phyloP scores from a whole-genome alignment of 805 yeast species.

The Kurtzmaniella cleridarum region DNA sequence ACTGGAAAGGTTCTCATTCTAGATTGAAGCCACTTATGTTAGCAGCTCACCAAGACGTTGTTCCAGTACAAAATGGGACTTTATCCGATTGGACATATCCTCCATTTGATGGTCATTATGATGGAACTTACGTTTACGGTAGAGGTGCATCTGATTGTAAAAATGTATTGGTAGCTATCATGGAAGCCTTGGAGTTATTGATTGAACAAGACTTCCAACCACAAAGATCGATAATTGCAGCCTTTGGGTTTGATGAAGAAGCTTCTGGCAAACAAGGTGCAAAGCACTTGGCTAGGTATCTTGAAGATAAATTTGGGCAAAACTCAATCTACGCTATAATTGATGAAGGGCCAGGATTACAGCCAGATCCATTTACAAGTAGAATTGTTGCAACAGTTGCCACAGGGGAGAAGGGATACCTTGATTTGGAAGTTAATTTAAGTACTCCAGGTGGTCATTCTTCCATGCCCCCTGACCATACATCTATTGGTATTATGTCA shows the following conservation, averaged over 20 bases:
- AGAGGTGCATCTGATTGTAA: constrained; percentile 79
- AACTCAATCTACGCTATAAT: constrained; percentile 57
- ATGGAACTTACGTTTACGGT: constrained; percentile 65
- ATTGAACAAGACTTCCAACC: constrained; percentile 47
- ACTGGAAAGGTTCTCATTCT: constrained; percentile 53
- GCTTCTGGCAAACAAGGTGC: constrained; percentile 64
- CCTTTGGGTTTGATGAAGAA: constrained; percentile 82
- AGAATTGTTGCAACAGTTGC: constrained; percentile 51
- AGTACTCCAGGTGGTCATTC: constrained; percentile 75
- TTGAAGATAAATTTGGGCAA: constrained; percentile 53
- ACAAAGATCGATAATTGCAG: constrained; percentile 55
- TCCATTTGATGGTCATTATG: constrained; percentile 58
- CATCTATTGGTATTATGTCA: constrained; percentile 69
- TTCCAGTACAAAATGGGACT: constrained; percentile 63
- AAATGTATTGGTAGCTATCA: constrained; percentile 55
- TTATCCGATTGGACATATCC: constrained; percentile 56
- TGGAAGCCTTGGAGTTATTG: constrained; percentile 64
- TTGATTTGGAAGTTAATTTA: constrained; percentile 42
- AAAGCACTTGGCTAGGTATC: constrained; percentile 35
- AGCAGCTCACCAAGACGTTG: constrained; percentile 79
- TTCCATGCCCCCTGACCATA: constrained; percentile 76
- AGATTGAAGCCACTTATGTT: constrained; percentile 64
- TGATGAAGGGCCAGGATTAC: constrained; percentile 59
- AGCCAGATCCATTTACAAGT: constrained; percentile 33
- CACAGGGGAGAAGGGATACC: constrained; percentile 44